Conservation (phyloP, 2,329 filamentous ascomycete species). For the Phyllosticta capitalensis region DNA sequence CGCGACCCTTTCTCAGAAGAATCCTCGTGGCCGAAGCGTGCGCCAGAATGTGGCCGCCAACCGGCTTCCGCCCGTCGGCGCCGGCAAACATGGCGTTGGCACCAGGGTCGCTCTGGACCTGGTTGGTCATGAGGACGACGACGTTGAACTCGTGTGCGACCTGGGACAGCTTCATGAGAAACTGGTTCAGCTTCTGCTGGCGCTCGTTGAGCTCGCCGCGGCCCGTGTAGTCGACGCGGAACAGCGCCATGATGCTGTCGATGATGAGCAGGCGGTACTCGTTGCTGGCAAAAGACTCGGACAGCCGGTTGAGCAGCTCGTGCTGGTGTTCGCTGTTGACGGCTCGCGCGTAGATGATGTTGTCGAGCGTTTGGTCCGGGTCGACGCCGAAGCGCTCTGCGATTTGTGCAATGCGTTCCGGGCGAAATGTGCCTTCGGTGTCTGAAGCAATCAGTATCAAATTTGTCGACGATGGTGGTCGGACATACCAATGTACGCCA, state of each 20-base stretch:
- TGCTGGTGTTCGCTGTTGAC: conserved; percentile 58
- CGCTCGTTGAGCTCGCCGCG: conserved; percentile 59
- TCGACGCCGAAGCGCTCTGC: conserved; percentile 57
- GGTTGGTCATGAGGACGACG: conserved; percentile 50
- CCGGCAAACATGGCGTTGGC: conserved; percentile 58
- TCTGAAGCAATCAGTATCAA: conserved; percentile 27
- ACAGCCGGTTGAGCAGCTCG: conserved; percentile 52
- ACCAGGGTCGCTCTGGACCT: conserved; percentile 62
- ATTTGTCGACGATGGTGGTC: background rate
- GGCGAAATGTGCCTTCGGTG: conserved; percentile 55
- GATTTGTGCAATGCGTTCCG: conserved; percentile 58
- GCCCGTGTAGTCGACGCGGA: conserved; percentile 57
- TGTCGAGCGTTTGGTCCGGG: conserved; percentile 51
- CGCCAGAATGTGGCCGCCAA: conserved; percentile 58
- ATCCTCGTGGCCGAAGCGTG: conserved; percentile 60
- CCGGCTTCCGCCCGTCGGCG: conserved; percentile 58
- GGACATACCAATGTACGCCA: conserved; percentile 50
- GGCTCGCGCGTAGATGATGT: conserved; percentile 56
- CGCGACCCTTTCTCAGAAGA: conserved; percentile 57
- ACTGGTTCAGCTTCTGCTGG: conserved; percentile 58
- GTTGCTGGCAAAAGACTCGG: conserved; percentile 51
- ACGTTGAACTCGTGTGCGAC: conserved; percentile 64
- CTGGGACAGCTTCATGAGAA: conserved; percentile 53
- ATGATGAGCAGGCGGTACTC: conserved; percentile 58
- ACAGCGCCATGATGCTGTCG: conserved; percentile 62